Base-by-base conservation (phyloP, 371 early-diverging fungal species). In the Parasitella parasitica region DNA sequence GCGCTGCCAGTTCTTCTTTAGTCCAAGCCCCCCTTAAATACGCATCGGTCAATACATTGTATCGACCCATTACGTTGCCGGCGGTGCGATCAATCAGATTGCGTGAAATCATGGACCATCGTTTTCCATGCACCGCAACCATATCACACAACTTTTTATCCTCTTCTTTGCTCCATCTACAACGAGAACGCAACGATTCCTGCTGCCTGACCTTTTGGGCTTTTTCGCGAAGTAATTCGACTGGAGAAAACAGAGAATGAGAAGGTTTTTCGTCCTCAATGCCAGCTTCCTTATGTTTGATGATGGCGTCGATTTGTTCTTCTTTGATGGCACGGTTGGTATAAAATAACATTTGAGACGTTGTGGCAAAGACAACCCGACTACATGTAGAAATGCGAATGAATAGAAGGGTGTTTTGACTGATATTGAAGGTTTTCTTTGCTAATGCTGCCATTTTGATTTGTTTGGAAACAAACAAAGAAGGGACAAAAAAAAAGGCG, bases 151-250 rank as follows among this genome's bases (percentile, higher is more conserved):
- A 35, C 50, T 67, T 62, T 22, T 46, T 24, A 27, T 72, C 63
- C 58, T 76, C 76, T 34, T 76, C 65, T n/a, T 59, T 6, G 20
- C 66, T 61, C 76, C 76, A 79, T 13, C 15, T 15, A 38, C 64
- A 54, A 2, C 71, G 66, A 6, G 64, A 36, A 2, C 71, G 71
- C 9, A 69, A 9, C 0, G 27, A 16, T 11, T 36, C 24, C 1
- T 26, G 38, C 11, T 20, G 30, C 24, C 52, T 51, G 0, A 64
- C 13, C 11, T 34, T 48, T 3, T n/a, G 9, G 5, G 65, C 65
- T 28, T 49, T 36, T 52, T 51, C 8, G 16, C 63, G 63, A 28
- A 63, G 57, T 24, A 49, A 6, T 56, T 63, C 63, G 1, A 36
- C 9, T 22, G 60, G 53, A 36, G 46, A 46, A 4, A 46, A 22